Conservation (phyloP, 257 asterid genomes). For the Phtheirospermum japonicum region DNA sequence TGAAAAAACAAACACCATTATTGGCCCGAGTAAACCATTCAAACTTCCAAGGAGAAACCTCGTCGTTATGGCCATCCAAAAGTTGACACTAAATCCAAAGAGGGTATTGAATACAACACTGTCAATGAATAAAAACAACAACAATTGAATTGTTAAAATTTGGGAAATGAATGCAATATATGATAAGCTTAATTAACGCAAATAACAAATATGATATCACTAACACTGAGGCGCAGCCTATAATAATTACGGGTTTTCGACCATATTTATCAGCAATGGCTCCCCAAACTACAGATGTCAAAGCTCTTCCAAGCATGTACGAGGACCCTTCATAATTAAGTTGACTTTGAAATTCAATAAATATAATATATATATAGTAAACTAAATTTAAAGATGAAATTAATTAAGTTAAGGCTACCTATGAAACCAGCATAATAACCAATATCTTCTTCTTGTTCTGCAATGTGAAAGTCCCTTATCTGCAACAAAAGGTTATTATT, state of each 20-base stretch:
- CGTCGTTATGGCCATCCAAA: conserved; percentile 69
- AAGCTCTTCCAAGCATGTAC: conserved; percentile 73
- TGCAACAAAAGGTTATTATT: conserved; percentile 25
- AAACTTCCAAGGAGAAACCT: conserved; percentile 81
- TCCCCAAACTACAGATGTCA: conserved; percentile 74
- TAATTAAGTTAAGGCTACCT: conserved; percentile 39
- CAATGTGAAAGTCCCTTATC: conserved; percentile 73
- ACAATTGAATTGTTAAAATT: conserved; percentile 8
- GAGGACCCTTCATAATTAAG: conserved; percentile 56
- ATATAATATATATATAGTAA: too few species aligned
- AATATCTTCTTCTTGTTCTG: conserved; percentile 70
- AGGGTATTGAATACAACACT: conserved; percentile 78
- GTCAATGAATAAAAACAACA: conserved; percentile 30
- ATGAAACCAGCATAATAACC: conserved; percentile 73
- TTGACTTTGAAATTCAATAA: neutral
- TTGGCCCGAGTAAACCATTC: conserved; percentile 77
- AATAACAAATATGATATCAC: conserved; percentile 19
- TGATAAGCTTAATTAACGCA: conserved; percentile 5
- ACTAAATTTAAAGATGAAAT: too few species aligned
- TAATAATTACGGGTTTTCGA: conserved; percentile 65
- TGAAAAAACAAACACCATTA: conserved; percentile 49
- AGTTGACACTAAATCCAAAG: conserved; percentile 72
- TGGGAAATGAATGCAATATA: neutral
- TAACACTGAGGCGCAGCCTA: conserved; percentile 61
- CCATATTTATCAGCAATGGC: conserved; percentile 63